A percentile compares a stretch with the other conserved stretches of the same genome.
These are phyloP conservation scores for Aspergillus homomorphus DNA, from an alignment of 495 filamentous ascomycete species.

Conservation along the genomic window DNA sequence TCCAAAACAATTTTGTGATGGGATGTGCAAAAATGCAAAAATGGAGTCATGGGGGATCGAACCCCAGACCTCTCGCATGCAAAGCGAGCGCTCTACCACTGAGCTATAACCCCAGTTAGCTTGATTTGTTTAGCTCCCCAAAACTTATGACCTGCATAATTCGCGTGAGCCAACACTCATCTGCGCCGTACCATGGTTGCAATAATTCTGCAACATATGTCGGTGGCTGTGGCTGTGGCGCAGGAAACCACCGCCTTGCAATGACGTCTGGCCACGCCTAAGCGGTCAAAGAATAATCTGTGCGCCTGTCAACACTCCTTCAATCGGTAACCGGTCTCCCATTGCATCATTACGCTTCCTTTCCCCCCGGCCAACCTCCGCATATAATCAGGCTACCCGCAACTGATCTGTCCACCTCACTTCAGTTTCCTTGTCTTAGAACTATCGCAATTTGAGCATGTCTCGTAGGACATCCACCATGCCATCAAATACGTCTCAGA, in stretches of 20 bases:
- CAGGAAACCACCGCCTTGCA: conserved; percentile 28
- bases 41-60: conserved; percentile 3
- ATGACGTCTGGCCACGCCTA: conserved; percentile 36
- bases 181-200: background rate
- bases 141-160: too few relatives aligned
- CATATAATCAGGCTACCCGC: conserved; percentile 1
- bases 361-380: conserved; percentile 15
- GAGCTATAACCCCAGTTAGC: background rate
- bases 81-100: background rate
- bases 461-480: conserved; percentile 46
- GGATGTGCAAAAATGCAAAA: background rate
- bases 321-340: conserved; percentile 26
- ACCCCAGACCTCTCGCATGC: background rate
- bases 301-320: conserved; percentile 36
- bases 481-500: conserved; percentile 35
- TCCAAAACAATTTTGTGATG: too few relatives aligned
- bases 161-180: too few relatives aligned
- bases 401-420: background rate
- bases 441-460: conserved; percentile 34
- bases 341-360: conserved; percentile 22
- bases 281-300: conserved; percentile 25
- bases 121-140: too few relatives aligned
- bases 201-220: conserved; percentile 5
- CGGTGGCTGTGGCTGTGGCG: conserved; percentile 33
- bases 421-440: conserved; percentile 7